A percentile compares a stretch with the other conserved stretches of the same genome.
Evolutionary conservation across 1,284 basidiomycete species (phyloP).

Genomic region (Xerocomus nothofagi): DNA sequence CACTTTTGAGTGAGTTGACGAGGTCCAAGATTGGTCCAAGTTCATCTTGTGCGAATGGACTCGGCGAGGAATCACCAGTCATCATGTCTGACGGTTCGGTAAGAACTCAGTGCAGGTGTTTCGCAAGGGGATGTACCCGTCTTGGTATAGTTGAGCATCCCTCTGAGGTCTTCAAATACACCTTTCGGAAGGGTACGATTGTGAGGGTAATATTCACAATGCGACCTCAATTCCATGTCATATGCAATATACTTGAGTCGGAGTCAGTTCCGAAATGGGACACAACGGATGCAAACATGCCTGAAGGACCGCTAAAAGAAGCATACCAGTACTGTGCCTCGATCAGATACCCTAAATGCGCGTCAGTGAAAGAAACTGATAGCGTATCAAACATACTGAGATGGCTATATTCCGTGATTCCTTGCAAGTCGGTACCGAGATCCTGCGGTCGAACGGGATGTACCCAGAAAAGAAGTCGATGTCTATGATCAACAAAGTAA

Average conservation of each 20-base stretch:
- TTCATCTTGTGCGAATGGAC: slow-evolving; percentile 20
- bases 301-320: background rate
- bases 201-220: slow-evolving; percentile 25
- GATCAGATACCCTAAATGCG: slow-evolving; percentile 15
- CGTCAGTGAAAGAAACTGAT: slow-evolving; percentile 3
- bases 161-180: slow-evolving; percentile 16
- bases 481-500: slow-evolving; percentile 23
- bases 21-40: slow-evolving; percentile 13
- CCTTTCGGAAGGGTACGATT: slow-evolving; percentile 6
- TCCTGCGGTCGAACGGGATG: background rate
- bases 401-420: slow-evolving; percentile 9
- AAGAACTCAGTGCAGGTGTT: background rate
- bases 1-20: slow-evolving; percentile 22
- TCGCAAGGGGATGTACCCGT: slow-evolving; percentile 10
- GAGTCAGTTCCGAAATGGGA: slow-evolving; percentile 2
- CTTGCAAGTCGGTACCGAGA: slow-evolving; percentile 7
- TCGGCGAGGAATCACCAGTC: slow-evolving; percentile 22
- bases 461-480: slow-evolving; percentile 24
- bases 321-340: slow-evolving; percentile 18
- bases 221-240: slow-evolving; percentile 13
- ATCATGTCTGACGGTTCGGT: slow-evolving; percentile 14
- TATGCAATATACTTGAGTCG: background rate
- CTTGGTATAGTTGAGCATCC: slow-evolving; percentile 23
- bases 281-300: background rate
- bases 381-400: slow-evolving; percentile 14